These are phyloP conservation scores for Rusavskia elegans DNA, from an alignment of 495 filamentous ascomycete species.

Conservation along the genomic window DNA sequence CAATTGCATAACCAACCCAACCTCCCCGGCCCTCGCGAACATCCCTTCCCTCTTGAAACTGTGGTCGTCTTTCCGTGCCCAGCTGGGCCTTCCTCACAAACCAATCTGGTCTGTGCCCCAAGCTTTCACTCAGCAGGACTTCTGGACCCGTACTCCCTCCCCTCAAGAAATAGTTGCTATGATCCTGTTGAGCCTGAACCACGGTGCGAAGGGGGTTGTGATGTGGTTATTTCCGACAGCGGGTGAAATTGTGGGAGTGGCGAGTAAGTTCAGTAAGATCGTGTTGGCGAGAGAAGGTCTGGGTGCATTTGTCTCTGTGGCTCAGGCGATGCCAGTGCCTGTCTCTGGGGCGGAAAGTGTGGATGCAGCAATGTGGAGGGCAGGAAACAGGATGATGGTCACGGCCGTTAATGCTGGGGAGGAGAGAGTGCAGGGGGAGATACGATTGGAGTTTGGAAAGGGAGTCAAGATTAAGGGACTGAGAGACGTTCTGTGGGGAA, in stretches of 20 bases:
- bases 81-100: conserved; percentile 27
- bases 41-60: conserved; percentile 37
- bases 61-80: conserved; percentile 25
- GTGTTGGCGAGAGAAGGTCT: neutral
- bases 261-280: conserved; percentile 11
- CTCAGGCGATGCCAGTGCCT: neutral
- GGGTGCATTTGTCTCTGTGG: too few species aligned
- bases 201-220: conserved; percentile 37
- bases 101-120: conserved; percentile 46
- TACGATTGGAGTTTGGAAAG: too few species aligned
- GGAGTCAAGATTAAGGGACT: too few species aligned
- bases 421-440: too few species aligned
- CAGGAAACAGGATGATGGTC: neutral
- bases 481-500: too few species aligned
- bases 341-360: neutral
- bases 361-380: neutral
- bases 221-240: conserved; percentile 22
- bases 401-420: too few species aligned
- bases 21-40: conserved; percentile 27
- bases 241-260: conserved; percentile 10
- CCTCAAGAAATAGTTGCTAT: conserved; percentile 40
- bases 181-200: conserved; percentile 44
- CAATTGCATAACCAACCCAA: conserved; percentile 33
- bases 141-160: conserved; percentile 43
- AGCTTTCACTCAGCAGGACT: conserved; percentile 45